Percentiles rank a stretch among this genome's conserved stretches.
These are phyloP conservation scores for Jatropha curcas DNA, from an alignment of 345 rosid genomes.

Conservation along the genomic window DNA sequence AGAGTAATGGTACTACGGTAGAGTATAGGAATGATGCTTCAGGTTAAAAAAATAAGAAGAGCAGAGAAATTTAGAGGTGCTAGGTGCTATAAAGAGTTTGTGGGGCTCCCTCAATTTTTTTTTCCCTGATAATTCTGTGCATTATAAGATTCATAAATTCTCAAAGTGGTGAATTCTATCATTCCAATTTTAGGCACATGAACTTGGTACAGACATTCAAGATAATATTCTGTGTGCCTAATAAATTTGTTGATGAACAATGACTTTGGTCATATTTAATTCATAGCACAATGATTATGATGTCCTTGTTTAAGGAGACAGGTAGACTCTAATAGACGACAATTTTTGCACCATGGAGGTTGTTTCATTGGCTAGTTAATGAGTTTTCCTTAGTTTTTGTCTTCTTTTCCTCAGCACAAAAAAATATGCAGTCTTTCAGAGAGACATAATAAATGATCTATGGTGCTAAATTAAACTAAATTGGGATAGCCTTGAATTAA, in stretches of 20 bases:
- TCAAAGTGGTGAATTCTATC: not conserved
- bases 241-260: not conserved
- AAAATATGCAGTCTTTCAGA: not conserved
- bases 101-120: too few relatives aligned
- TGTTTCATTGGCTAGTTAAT: not conserved
- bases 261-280: not conserved
- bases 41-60: not conserved
- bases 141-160: not conserved
- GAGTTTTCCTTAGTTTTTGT: not conserved
- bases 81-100: not conserved
- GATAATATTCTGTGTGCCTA: not conserved
- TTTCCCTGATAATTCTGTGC: not conserved
- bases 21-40: not conserved
- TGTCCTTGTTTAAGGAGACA: not conserved
- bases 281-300: not conserved
- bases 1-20: not conserved
- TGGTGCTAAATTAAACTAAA: not conserved
- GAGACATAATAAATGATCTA: not conserved
- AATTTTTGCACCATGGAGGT: not conserved
- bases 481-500: too few relatives aligned
- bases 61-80: not conserved
- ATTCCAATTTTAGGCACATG: not conserved
- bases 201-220: not conserved
- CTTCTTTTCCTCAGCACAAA: not conserved
- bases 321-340: not conserved